A percentile compares a stretch with the other conserved stretches of the same genome.
Evolutionary conservation across 805 yeast species (phyloP).

Genomic region (Nakazawaea pomicola): DNA sequence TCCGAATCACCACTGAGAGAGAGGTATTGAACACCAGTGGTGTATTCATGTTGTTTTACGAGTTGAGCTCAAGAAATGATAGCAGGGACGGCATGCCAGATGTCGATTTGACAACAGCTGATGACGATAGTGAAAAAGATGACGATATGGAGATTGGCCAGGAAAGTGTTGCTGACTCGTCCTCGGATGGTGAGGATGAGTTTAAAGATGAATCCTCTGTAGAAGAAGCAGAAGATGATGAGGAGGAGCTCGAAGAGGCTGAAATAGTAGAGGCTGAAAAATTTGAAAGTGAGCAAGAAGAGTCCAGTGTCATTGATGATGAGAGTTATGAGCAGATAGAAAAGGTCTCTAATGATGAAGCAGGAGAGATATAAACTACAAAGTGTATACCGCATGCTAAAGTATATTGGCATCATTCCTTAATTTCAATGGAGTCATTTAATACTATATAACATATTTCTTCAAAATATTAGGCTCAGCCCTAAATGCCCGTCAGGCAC

Average conservation of each 20-base stretch:
- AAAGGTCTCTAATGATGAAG: too few relatives aligned
- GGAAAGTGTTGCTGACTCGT: not conserved
- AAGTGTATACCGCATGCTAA: too few relatives aligned
- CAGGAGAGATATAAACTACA: too few relatives aligned
- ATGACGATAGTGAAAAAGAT: not conserved
- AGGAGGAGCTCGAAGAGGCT: not conserved
- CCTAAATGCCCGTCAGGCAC: too few relatives aligned
- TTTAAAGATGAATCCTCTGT: not conserved
- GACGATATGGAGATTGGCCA: not conserved
- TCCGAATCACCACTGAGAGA: constrained; percentile 69
- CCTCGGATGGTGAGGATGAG: not conserved
- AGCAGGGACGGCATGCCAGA: constrained; percentile 51
- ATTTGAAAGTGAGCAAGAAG: not conserved
- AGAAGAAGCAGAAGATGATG: not conserved
- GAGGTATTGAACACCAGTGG: constrained; percentile 84
- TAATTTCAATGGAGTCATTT: too few relatives aligned
- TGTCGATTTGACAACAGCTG: constrained; percentile 16
- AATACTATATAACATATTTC: too few relatives aligned
- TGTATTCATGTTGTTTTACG: constrained; percentile 90
- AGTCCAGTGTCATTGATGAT: not conserved
- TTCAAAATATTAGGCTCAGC: too few relatives aligned
- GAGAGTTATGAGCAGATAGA: not conserved
- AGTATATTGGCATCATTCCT: too few relatives aligned
- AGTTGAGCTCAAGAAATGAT: constrained; percentile 38
- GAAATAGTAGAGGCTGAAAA: not conserved